Evolutionary conservation across 1,139 yeast genomes (phyloP), one percentile per base, ranked within the genome.

Genomic region (Taphrina communis): DNA sequence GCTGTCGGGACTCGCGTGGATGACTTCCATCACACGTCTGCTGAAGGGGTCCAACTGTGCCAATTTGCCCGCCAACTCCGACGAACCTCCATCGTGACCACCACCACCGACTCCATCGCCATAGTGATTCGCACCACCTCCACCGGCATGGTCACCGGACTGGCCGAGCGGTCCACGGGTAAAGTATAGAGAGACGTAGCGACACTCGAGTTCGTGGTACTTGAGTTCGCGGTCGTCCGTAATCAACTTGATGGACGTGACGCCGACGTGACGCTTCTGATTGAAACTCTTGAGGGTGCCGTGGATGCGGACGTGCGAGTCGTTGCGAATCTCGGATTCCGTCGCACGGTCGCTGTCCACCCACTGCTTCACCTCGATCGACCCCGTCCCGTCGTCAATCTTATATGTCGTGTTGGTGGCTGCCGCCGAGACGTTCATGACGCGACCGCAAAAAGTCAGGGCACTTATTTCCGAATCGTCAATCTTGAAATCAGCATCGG

Each of bases 361-460:
- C 73, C 17, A 75, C 66, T 6, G 78, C 75, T 66, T 86, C 86
- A 72, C 87, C 87, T 61, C 85, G 80, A 93, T 95, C 65, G 71
- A 90, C 0, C 96, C 96, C 0, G 97, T 89, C 3, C 97, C 96
- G 76, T 93, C 97, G 75, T 91, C 97, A 25, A 91, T 76, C 38
- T 87, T 84, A 70, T 89, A 78, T 14, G 81, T 79, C 48, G 72
- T 66, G 52, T 87, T 79, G 9, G 85, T 81, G 17, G 74, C 65
- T 51, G 66, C 72, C 25, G 66, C 57, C 6, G 70, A 46, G 41
- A 73, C 72, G 57, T 84, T 83, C 73, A 92, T 82, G 53, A 88
- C 82, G 46, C 86, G 85, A 0, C 90, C 96, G 17, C 88, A 86
- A 72, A 89, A 82, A 38, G 86, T 82, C 39, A 88, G 86, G 9